Evolutionary conservation across 441 rosid species (phyloP), one percentile per base, ranked within the genome.

Genomic region (Erodium texanum): DNA sequence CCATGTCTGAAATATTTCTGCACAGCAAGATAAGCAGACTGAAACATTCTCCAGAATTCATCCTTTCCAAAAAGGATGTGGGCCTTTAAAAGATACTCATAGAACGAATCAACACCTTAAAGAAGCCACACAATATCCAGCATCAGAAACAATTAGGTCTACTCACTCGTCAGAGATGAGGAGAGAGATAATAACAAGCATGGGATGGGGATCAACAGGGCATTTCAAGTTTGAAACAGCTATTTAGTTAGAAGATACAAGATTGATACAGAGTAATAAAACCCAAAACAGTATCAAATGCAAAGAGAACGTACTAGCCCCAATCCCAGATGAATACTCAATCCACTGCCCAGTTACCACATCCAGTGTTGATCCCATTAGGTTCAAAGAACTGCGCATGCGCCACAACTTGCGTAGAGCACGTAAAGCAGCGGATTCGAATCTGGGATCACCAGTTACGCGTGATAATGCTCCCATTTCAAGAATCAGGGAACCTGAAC

Each of bases 391-490:
- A 80, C 98, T 93, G 7, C 96, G 89, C 98, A 93, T 93, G 75
- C 92, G 87, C 96, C 97, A 93, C 69, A 93, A 82, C 83, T 81
- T 90, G 68, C 92, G 90, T 59, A 93, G 87, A 56, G 98, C 94
- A 66, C 88, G 92, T 74, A 90, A 41, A 70, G 98, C 96, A 70
- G 87, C 98, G 70, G 87, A 82, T 71, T 93, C 98, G 68, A 82
- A 93, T 71, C 84, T 82, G 68, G 92, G 90, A 77, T 93, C 92
- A 68, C 89, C 96, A 45, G 97, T 90, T 79, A 93, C 82, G 71
- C 80, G 87, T 76, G 98, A 93, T 68, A 93, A 74, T 67, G 96
- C 89, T 82, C 98, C 98, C 97, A 93, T 90, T 82, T 93, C 97
- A 77, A 90, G 94, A 78, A 93, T 90, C 72, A 93, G 80, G 69